Conservation (phyloP, 495 filamentous ascomycete genomes). For the Amorphotheca resinae region DNA sequence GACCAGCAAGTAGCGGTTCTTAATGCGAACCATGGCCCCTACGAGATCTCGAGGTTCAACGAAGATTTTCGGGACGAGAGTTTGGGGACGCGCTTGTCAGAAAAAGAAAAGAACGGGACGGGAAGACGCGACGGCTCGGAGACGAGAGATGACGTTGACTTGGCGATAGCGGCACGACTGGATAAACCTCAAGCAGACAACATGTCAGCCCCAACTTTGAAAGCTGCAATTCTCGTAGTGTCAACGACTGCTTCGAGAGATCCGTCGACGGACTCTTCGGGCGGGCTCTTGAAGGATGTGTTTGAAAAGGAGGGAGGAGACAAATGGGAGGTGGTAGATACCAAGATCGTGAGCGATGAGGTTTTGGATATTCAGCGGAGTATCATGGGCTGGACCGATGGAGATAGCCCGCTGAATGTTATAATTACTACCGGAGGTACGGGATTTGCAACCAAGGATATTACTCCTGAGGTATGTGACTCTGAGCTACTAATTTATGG, state of each 20-base stretch:
- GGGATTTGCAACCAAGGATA: conserved; percentile 80
- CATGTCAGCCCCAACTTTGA: conserved; percentile 32
- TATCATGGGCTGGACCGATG: conserved; percentile 58
- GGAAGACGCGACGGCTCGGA: conserved; percentile 6
- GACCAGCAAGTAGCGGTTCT: conserved; percentile 86
- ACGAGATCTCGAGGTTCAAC: too few relatives aligned
- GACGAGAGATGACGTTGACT: too few relatives aligned
- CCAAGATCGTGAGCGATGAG: conserved; percentile 73
- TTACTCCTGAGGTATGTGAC: conserved; percentile 70
- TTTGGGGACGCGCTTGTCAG: conserved; percentile 5
- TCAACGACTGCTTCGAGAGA: conserved; percentile 87
- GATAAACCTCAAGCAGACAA: not conserved
- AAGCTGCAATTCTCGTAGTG: conserved; percentile 69
- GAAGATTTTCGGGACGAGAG: too few relatives aligned
- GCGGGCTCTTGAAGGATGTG: conserved; percentile 47
- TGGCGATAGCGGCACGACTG: too few relatives aligned
- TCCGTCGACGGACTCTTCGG: conserved; percentile 64
- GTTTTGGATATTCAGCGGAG: conserved; percentile 58
- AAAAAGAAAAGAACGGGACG: conserved; percentile 1
- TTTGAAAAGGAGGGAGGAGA: conserved; percentile 49
- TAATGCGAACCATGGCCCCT: conserved; percentile 88
- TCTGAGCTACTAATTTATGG: not conserved
- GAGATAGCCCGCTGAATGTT: conserved; percentile 50
- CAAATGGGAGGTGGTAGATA: conserved; percentile 55
- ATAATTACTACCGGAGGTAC: conserved; percentile 87